A percentile compares a stretch with the other conserved stretches of the same genome.
Evolutionary conservation across 2,329 filamentous ascomycete species (phyloP).

Genomic region (Sphaerostilbella broomeana): DNA sequence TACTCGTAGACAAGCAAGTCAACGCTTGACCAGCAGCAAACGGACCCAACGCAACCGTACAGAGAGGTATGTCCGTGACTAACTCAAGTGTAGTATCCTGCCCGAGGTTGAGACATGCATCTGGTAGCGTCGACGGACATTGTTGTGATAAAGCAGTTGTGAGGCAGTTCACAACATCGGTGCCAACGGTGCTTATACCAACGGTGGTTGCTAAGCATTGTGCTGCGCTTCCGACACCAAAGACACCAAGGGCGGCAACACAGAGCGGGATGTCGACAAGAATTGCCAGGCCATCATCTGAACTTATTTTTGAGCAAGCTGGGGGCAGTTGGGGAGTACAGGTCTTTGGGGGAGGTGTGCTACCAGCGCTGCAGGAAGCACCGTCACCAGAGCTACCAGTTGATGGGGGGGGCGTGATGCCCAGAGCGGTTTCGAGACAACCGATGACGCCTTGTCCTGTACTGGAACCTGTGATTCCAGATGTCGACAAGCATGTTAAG

Average conservation of each 20-base stretch:
- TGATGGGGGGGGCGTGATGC: not conserved
- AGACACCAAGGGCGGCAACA: not conserved
- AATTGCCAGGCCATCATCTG: not conserved
- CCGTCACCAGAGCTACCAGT: too few species aligned
- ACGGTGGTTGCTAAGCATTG: not conserved
- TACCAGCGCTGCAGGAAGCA: too few species aligned
- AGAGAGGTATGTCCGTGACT: not conserved
- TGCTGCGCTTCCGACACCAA: not conserved
- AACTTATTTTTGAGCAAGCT: not conserved
- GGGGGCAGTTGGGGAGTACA: not conserved
- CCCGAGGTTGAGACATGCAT: not conserved
- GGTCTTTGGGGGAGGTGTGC: not conserved
- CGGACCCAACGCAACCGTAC: not conserved
- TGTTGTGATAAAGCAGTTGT: not conserved
- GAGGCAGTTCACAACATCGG: not conserved
- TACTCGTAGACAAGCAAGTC: not conserved
- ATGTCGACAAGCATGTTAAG: not conserved
- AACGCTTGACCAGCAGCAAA: not conserved
- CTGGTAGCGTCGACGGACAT: not conserved
- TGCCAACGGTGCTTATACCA: not conserved
- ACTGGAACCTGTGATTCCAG: not conserved
- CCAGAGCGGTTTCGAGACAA: constrained; percentile 2
- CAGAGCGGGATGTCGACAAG: not conserved
- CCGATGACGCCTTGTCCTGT: constrained; percentile 1
- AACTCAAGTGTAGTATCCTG: not conserved